Conservation (phyloP, 352 stramenopile genomes). For the Aphanomyces euteiches region DNA sequence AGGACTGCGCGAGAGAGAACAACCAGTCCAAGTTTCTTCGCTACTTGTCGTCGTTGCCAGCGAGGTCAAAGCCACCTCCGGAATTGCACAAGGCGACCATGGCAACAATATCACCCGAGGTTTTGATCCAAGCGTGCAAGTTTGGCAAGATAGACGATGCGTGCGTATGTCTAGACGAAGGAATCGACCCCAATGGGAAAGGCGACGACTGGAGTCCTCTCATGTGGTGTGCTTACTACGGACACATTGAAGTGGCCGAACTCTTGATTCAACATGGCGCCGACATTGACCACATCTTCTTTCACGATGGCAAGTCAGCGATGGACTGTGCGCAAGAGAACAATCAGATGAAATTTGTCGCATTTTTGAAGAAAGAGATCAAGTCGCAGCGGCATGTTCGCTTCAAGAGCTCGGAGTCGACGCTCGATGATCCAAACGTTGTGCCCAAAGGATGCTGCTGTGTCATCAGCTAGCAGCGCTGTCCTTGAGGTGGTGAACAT, state of each 20-base stretch:
- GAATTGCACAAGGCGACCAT: slow-evolving; percentile 2
- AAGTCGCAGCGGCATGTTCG: neutral
- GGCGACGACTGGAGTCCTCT: slow-evolving; percentile 16
- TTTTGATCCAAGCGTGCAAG: slow-evolving; percentile 16
- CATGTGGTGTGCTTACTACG: slow-evolving; percentile 13
- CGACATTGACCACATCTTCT: slow-evolving; percentile 2
- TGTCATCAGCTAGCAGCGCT: neutral
- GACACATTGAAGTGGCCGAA: slow-evolving; percentile 18
- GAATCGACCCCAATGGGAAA: slow-evolving; percentile 11
- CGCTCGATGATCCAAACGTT: neutral
- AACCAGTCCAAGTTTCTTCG: neutral
- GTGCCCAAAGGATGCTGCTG: neutral
- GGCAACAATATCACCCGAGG: neutral
- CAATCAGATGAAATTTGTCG: slow-evolving; percentile 16
- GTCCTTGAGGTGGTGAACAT: no score
- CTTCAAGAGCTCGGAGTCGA: neutral
- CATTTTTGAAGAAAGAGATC: slow-evolving; percentile 8
- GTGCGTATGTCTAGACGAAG: slow-evolving; percentile 6
- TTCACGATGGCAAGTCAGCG: slow-evolving; percentile 15
- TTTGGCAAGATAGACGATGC: slow-evolving; percentile 6
- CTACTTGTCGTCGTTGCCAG: slow-evolving; percentile 8
- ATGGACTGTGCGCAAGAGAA: slow-evolving; percentile 4
- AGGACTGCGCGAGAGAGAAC: slow-evolving; percentile 14
- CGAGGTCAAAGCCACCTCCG: neutral
- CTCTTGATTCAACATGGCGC: slow-evolving; percentile 7